These are phyloP conservation scores for Trypanosomatidae sp. DNA, from an alignment of 208 protist genomes.

Conservation along the genomic window DNA sequence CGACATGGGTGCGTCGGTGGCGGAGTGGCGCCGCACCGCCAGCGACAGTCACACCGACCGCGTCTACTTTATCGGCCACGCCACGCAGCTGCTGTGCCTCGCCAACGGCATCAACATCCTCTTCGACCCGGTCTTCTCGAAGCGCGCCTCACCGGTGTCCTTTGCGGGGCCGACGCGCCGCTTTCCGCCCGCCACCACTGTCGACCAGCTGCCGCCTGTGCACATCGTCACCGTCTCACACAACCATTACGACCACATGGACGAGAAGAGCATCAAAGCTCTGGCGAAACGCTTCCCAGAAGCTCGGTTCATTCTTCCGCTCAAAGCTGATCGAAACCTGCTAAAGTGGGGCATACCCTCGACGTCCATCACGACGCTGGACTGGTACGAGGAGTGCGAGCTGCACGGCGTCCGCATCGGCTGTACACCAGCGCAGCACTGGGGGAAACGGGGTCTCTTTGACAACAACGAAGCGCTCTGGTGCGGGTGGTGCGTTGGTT, in stretches of 20 bases:
- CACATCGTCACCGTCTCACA: slow-evolving; percentile 83
- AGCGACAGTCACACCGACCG: slow-evolving; percentile 15
- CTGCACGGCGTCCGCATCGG: slow-evolving; percentile 45
- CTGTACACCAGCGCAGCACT: slow-evolving; percentile 71
- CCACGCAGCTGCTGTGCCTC: slow-evolving; percentile 73
- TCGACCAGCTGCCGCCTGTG: slow-evolving; percentile 60
- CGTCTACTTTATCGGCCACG: slow-evolving; percentile 84
- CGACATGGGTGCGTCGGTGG: slow-evolving; percentile 34
- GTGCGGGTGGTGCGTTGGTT: slow-evolving; percentile 72
- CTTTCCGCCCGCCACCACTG: slow-evolving; percentile 31
- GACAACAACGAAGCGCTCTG: slow-evolving; percentile 69
- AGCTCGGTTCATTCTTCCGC: too few relatives aligned
- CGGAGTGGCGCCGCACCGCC: slow-evolving; percentile 18
- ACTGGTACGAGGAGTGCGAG: slow-evolving; percentile 52
- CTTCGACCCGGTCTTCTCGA: slow-evolving; percentile 84
- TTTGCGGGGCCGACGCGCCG: slow-evolving; percentile 51
- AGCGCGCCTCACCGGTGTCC: slow-evolving; percentile 54
- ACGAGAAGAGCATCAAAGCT: slow-evolving; percentile 39
- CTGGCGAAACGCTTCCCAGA: too few relatives aligned
- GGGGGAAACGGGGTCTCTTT: slow-evolving; percentile 31
- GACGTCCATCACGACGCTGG: slow-evolving; percentile 35
- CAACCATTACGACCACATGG: slow-evolving; percentile 92
- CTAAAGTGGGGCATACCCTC: slow-evolving; percentile 42
- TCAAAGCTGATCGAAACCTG: too few relatives aligned
- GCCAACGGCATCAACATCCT: slow-evolving; percentile 61